Percentiles rank a stretch among this genome's conserved stretches.
Evolutionary conservation across 257 asterid species (phyloP).

Genomic region (Marsdenia floribunda): DNA sequence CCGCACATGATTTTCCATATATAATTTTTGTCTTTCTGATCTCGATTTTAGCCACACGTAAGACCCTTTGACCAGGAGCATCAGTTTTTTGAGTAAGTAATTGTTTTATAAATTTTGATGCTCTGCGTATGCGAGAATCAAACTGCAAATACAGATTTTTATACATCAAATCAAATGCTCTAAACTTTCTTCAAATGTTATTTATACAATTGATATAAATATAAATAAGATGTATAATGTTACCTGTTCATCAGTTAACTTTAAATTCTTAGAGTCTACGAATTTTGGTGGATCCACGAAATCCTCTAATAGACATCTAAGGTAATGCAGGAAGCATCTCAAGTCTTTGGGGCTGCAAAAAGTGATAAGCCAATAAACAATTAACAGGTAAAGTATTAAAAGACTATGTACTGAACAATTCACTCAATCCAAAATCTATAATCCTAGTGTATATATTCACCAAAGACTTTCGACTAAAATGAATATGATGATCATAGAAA

Average conservation of each 20-base stretch:
- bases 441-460: not conserved
- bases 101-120: conserved; percentile 54
- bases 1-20: conserved; percentile 57
- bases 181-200: too few species aligned
- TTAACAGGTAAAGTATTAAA: not conserved
- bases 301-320: conserved; percentile 91
- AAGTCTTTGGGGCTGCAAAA: conserved; percentile 85
- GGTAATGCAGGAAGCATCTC: conserved; percentile 76
- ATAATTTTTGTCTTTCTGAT: conserved; percentile 71
- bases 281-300: conserved; percentile 29
- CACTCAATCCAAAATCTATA: too few species aligned
- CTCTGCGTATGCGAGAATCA: conserved; percentile 61
- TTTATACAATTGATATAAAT: not conserved
- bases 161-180: too few species aligned
- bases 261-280: conserved; percentile 39
- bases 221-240: conserved; percentile 33
- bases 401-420: not conserved
- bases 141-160: conserved; percentile 53
- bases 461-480: not conserved
- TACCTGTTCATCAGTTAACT: conserved; percentile 65
- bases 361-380: conserved; percentile 17
- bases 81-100: conserved; percentile 38
- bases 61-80: conserved; percentile 64
- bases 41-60: conserved; percentile 73
- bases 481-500: too few species aligned